Evolutionary conservation across 2,329 filamentous ascomycete species (phyloP), one percentile per base, ranked within the genome.

Genomic region (Arthrobotrys musiformis): DNA sequence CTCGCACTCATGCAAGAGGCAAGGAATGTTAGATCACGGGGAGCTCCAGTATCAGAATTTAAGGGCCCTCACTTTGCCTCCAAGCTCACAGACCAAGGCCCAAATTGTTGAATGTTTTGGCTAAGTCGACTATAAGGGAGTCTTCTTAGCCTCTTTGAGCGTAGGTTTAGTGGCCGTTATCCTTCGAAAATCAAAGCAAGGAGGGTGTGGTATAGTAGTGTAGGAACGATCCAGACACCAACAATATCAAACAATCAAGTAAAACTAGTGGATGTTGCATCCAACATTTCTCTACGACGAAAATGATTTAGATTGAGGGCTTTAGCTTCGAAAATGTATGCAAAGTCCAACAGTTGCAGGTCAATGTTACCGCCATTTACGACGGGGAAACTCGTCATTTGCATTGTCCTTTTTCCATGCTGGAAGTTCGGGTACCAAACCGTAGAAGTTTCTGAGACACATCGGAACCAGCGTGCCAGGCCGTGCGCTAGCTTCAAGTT

Each of bases 1-100:
- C 70, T 74, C 33, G 52, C 54, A 50, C 56, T 69, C 52, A 64
- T 63, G 64, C 63, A 63, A 64, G 63, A 50, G 13, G 30, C 28
- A 30, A 64, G 58, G 64, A 76, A 76, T 70, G 72, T 76, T 76
- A 64, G 72, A 76, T 76, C 70, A 75, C 70, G 52, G 68, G 70
- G 58, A 22, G 42, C 15, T 46, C 46, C 50, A 40, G 17, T 17
- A 9, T 4, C 22, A 9, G 11, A 48, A 48, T n/a, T n/a, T n/a
- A 48, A 50, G 17, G 44, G 2, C 61, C 62, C 62, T 50, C 33
- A 19, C 44, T 42, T 66, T 37, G 17, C 37, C n/a, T n/a, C 62
- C 19, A 66, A 54, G 35, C 28, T 52, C 15, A 37, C 17, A n/a
- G 28, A 42, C 42, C 1, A 54, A n/a, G n/a, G n/a, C 28, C 33